Evolutionary conservation across 495 filamentous ascomycete species (phyloP).

Genomic region (Echria macrotheca): DNA sequence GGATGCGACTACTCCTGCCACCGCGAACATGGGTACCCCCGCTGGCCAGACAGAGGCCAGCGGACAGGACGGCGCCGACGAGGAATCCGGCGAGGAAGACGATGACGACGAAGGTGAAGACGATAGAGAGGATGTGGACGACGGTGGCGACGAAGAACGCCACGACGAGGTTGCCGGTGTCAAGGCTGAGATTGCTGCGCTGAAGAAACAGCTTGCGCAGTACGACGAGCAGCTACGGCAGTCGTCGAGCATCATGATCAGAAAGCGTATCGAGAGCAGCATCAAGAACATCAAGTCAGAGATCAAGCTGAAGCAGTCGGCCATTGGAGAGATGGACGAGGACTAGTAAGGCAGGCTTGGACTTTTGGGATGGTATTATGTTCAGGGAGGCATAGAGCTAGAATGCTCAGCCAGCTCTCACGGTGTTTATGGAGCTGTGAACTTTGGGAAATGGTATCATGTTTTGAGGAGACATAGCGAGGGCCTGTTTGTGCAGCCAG

Average conservation of each 20-base stretch:
- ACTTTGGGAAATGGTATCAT: no score
- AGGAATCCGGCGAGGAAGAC: slow-evolving; percentile 39
- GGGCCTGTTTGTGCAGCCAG: no score
- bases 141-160: slow-evolving; percentile 41
- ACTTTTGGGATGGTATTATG: no score
- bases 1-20: slow-evolving; percentile 37
- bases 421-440: no score
- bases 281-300: slow-evolving; percentile 51
- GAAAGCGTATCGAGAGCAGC: slow-evolving; percentile 46
- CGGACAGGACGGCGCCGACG: slow-evolving; percentile 41
- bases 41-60: slow-evolving; percentile 24
- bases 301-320: slow-evolving; percentile 52
- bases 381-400: no score
- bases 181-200: slow-evolving; percentile 51
- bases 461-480: no score
- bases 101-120: slow-evolving; percentile 46
- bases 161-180: slow-evolving; percentile 42
- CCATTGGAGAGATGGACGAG: slow-evolving; percentile 45
- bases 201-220: slow-evolving; percentile 40
- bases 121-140: slow-evolving; percentile 42
- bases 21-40: slow-evolving; percentile 26
- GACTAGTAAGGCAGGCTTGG: no score
- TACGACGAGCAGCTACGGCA: slow-evolving; percentile 32
- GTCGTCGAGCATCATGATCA: slow-evolving; percentile 44
- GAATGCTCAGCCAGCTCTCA: no score